Evolutionary conservation across 179 eudicot genomes (phyloP).

Genomic region (Corrigiola litoralis): DNA sequence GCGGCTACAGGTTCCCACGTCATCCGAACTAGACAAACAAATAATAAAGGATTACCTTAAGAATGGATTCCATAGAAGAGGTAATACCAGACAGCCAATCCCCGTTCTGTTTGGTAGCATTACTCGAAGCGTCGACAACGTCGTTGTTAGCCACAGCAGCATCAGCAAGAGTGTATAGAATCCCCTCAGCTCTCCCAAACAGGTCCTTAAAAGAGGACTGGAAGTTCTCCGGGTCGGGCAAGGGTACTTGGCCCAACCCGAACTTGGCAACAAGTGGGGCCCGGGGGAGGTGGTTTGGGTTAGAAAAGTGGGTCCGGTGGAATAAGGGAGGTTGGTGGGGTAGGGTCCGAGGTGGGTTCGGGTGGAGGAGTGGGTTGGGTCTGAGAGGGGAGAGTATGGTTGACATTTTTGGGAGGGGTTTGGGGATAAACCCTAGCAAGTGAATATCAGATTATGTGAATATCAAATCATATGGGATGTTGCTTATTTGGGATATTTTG

Average conservation of each 20-base stretch:
- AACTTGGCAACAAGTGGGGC: constrained; percentile 38
- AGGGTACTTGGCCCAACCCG: constrained; percentile 54
- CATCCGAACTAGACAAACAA: background rate
- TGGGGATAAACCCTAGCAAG: constrained; percentile 29
- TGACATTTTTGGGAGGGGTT: constrained; percentile 33
- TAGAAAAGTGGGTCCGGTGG: constrained; percentile 34
- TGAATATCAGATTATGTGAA: background rate
- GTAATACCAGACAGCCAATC: constrained; percentile 91
- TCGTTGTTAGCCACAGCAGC: constrained; percentile 61
- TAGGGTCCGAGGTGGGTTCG: constrained; percentile 38
- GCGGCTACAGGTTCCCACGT: too few relatives aligned
- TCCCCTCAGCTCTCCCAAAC: constrained; percentile 61
- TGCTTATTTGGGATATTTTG: background rate
- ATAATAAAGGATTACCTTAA: constrained; percentile 40
- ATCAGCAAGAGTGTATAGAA: constrained; percentile 78
- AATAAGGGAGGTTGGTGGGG: constrained; percentile 34
- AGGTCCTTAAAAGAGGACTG: constrained; percentile 42
- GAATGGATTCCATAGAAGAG: constrained; percentile 76
- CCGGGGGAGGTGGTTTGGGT: constrained; percentile 23
- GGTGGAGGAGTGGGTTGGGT: constrained; percentile 30
- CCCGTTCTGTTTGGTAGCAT: constrained; percentile 55
- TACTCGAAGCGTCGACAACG: constrained; percentile 10
- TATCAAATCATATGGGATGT: too few relatives aligned
- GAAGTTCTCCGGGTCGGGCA: constrained; percentile 56
- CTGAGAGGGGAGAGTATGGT: constrained; percentile 33